Evolutionary conservation across 2,329 filamentous ascomycete species (phyloP).

Genomic region (Boeremia lycopersici): DNA sequence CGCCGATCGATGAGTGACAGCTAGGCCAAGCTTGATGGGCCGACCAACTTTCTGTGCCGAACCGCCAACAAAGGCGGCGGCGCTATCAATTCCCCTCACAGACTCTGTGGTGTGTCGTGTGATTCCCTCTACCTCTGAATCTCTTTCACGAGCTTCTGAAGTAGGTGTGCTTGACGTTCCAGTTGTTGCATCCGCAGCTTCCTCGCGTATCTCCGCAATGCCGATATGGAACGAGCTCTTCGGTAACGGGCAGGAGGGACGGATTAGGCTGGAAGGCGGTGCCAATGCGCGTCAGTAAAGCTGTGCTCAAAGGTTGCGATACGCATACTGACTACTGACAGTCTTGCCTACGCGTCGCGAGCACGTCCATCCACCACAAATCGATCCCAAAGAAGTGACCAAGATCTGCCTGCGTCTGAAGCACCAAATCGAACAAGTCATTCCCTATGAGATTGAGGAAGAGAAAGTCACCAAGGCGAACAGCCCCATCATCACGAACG

Average conservation of each 20-base stretch:
- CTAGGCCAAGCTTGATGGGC: conserved; percentile 6
- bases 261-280: conserved; percentile 51
- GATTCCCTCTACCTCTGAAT: background rate
- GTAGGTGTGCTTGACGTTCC: background rate
- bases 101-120: conserved; percentile 6
- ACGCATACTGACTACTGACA: conserved; percentile 37
- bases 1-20: conserved; percentile 9
- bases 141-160: background rate
- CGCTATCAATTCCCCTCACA: conserved; percentile 6
- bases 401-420: conserved; percentile 88
- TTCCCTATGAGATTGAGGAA: conserved; percentile 88
- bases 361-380: conserved; percentile 66
- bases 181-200: background rate
- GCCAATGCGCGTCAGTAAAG: conserved; percentile 44
- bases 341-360: conserved; percentile 71
- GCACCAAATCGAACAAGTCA: conserved; percentile 84
- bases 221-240: conserved; percentile 49
- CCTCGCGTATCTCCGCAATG: conserved; percentile 29
- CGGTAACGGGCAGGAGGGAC: conserved; percentile 47
- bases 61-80: conserved; percentile 10
- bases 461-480: conserved; percentile 77
- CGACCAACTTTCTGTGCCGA: conserved; percentile 15
- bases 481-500: conserved; percentile 80
- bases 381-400: conserved; percentile 80
- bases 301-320: background rate